Conservation (phyloP, 2,329 filamentous ascomycete species). For the Fusarium floridanum region DNA sequence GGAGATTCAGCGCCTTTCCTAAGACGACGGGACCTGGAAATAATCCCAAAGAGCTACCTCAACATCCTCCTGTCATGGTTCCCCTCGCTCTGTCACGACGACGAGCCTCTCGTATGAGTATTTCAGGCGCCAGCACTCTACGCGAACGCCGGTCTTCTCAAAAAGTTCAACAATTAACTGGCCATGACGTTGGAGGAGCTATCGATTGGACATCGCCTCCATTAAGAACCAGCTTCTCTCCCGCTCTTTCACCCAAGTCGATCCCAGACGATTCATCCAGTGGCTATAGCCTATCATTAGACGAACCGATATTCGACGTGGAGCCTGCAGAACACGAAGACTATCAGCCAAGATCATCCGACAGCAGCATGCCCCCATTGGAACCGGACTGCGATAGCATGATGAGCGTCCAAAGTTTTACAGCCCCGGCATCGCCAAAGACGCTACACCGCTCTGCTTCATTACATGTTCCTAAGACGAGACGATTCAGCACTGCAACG, state of each 20-base stretch:
- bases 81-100: slow-evolving; percentile 30
- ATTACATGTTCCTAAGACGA: slow-evolving; percentile 31
- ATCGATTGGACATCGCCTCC: slow-evolving; percentile 34
- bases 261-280: slow-evolving; percentile 43
- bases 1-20: slow-evolving; percentile 36
- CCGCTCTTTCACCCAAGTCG: slow-evolving; percentile 32
- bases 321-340: slow-evolving; percentile 25
- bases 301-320: slow-evolving; percentile 42
- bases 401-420: slow-evolving; percentile 41
- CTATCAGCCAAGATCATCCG: slow-evolving; percentile 35
- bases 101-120: slow-evolving; percentile 36
- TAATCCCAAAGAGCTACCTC: slow-evolving; percentile 32
- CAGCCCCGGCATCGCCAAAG: slow-evolving; percentile 34
- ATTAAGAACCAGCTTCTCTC: slow-evolving; percentile 25
- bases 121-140: slow-evolving; percentile 31
- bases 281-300: slow-evolving; percentile 36
- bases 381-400: slow-evolving; percentile 44
- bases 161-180: slow-evolving; percentile 59
- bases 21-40: slow-evolving; percentile 36
- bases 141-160: slow-evolving; percentile 48
- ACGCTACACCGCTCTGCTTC: slow-evolving; percentile 22
- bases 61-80: slow-evolving; percentile 23
- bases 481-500: slow-evolving; percentile 26
- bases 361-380: slow-evolving; percentile 41
- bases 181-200: slow-evolving; percentile 52